Base-by-base conservation (phyloP, 1,284 basidiomycete species). In the Apiotrichum domesticum region DNA sequence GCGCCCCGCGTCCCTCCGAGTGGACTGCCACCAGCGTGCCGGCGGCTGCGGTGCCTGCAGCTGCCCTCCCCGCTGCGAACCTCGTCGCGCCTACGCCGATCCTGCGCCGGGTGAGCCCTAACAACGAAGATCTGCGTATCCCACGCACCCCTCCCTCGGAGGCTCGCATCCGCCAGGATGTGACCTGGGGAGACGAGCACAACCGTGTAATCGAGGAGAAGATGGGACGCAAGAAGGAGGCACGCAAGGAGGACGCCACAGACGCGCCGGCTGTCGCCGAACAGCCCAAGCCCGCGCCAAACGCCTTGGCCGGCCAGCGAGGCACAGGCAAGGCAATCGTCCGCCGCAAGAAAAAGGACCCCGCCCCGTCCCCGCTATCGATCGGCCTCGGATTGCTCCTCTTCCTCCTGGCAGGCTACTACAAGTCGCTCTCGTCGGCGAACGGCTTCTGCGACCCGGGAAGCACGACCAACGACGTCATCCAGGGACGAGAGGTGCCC, bases 371-470 rank as follows among this genome's bases (percentile, higher is more conserved):
- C 37, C 82, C 56, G 13, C 82, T 69, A 45, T 81, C 58, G 46
- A 80, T 79, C 14, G 55, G 81, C 13, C 68, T 77, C 51, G 63
- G 77, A 33, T 76, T 79, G 14, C 73, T 80, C 62, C 66, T 80
- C 43, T 70, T 80, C 42, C 71, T 79, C 62, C 78, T 80, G 35
- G n/a, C 68, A 11, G 63, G 63, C 6, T 69, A 77, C 52, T 80
- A 72, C 68, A 76, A 76, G 44, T 62, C 70, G 5, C 82, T 87
- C 59, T 90, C 88, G 4, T 76, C 85, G 0, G 73, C 80, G 2
- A 84, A 92, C 64, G 92, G 93, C 0, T 96, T 84, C 77, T 96
- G 92, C 74, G 86, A 92, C 65, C 76, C 84, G 9, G 84, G 81
- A 6, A 81, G 75, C 48, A 74, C 77, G 46, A 86, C 85, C 15